Base-by-base conservation (phyloP, 345 rosid genomes). In the Zanthoxylum bungeanum region DNA sequence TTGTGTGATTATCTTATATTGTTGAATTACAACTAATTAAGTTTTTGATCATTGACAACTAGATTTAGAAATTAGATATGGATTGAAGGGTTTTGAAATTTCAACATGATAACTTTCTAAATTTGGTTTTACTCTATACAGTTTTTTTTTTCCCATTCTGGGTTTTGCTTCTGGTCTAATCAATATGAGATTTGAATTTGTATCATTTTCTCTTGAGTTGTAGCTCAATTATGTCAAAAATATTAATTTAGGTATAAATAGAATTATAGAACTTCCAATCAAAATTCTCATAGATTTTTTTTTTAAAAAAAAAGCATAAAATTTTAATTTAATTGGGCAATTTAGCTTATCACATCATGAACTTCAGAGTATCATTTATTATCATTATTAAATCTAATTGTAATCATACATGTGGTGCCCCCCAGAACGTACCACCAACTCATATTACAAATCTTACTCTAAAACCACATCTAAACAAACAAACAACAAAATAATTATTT, bases 401-500 rank as follows among this genome's bases (percentile, higher is more conserved):
- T 12, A 16, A 55, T n/a, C 11, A 66, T 39, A 69, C 82, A 80
- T 51, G 76, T 77, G 79, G 76, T 81, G 66, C 70, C 66, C 44
- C 44, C 68, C 74, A 44, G 78, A 36, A 55, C 60, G 55, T 33
- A 10, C 68, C 62, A 67, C 64, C 80, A 66, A 66, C 72, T 51
- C 52, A 55, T 37, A n/a, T n/a, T 52, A 65, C 25, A 39, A 27
- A 28, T 59, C 61, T 73, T 70, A 81, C 87, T 75, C 83, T 78
- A 82, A 83, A 83, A 79, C 75, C 81, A 77, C 83, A 30, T 64
- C 72, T 64, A 75, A 79, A 79, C 86, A 33, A 76, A 74, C 83
- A 42, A 10, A 57, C 25, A 39, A 22, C 5, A 10, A 3, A 62
- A 25, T 22, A 62, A 40, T 62, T 10, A 19, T 49, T 16, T 37